Percentiles rank a stretch among this genome's conserved stretches.
phyloP scores from a whole-genome alignment of 768 basidiomycete genomes.

The Floccularia luteovirens region DNA sequence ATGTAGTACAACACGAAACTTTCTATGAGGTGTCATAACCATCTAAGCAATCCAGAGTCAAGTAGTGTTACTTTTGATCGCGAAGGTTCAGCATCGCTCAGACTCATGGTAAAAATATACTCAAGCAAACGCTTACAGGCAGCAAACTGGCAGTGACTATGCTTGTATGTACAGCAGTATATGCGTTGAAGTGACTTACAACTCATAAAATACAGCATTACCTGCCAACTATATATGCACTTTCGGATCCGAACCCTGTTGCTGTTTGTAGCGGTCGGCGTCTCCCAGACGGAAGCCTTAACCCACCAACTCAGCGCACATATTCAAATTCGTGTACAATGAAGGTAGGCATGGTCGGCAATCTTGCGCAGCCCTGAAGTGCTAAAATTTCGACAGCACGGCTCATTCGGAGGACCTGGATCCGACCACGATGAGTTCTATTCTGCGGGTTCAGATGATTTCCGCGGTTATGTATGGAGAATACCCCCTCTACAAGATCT shows the following conservation, averaged over 20 bases:
- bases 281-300: constrained; percentile 45
- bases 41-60: constrained; percentile 54
- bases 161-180: constrained; percentile 34
- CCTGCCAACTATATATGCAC: constrained; percentile 60
- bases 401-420: constrained; percentile 62
- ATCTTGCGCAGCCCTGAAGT: constrained; percentile 1
- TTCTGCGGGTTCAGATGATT: constrained; percentile 78
- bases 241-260: constrained; percentile 62
- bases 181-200: constrained; percentile 10
- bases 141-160: constrained; percentile 58
- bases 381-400: constrained; percentile 40
- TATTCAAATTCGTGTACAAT: constrained; percentile 74
- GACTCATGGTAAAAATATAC: neutral
- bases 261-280: constrained; percentile 59
- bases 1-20: constrained; percentile 33
- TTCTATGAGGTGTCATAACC: constrained; percentile 27
- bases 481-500: constrained; percentile 47
- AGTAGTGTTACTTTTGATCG: constrained; percentile 65
- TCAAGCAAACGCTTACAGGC: constrained; percentile 28
- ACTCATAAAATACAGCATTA: constrained; percentile 38
- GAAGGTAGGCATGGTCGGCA: constrained; percentile 42
- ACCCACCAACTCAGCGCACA: constrained; percentile 36
- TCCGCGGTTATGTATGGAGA: constrained; percentile 73
- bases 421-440: constrained; percentile 51
- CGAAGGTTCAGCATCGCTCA: constrained; percentile 26